Conservation (phyloP, 176 grass and related monocot species). For the Musa itinerans region DNA sequence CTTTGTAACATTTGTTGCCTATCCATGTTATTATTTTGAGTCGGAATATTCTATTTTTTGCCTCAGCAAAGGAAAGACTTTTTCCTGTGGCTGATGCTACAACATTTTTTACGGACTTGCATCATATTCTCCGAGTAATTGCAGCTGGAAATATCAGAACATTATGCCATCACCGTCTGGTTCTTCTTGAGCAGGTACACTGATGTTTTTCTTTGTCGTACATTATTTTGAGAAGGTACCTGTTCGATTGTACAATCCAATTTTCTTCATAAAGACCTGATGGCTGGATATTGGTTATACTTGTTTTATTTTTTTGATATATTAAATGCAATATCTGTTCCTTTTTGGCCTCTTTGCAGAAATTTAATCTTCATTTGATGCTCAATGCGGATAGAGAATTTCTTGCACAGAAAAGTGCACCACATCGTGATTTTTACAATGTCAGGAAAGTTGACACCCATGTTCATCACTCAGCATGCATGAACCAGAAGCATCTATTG, state of each 20-base stretch:
- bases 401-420: slow-evolving; percentile 96
- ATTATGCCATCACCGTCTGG: slow-evolving; percentile 73
- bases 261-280: background rate
- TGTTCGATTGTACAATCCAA: background rate
- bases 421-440: slow-evolving; percentile 90
- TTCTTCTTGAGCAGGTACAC: slow-evolving; percentile 87
- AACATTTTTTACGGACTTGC: slow-evolving; percentile 92
- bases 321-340: background rate
- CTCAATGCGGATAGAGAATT: slow-evolving; percentile 91
- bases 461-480: slow-evolving; percentile 95
- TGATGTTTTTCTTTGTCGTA: background rate
- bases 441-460: slow-evolving; percentile 97
- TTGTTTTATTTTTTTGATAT: background rate
- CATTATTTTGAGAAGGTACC: background rate
- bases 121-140: slow-evolving; percentile 76
- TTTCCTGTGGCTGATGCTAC: slow-evolving; percentile 84
- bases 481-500: slow-evolving; percentile 92
- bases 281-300: background rate
- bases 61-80: slow-evolving; percentile 67
- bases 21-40: slow-evolving; percentile 9
- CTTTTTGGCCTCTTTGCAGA: slow-evolving; percentile 36
- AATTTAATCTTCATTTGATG: slow-evolving; percentile 98
- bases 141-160: slow-evolving; percentile 90
- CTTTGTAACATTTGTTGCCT: slow-evolving; percentile 11
- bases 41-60: slow-evolving; percentile 1